A percentile compares a stretch with the other conserved stretches of the same genome.
Evolutionary conservation across 345 rosid species (phyloP).

Genomic region (Arabidopsis suecica): DNA sequence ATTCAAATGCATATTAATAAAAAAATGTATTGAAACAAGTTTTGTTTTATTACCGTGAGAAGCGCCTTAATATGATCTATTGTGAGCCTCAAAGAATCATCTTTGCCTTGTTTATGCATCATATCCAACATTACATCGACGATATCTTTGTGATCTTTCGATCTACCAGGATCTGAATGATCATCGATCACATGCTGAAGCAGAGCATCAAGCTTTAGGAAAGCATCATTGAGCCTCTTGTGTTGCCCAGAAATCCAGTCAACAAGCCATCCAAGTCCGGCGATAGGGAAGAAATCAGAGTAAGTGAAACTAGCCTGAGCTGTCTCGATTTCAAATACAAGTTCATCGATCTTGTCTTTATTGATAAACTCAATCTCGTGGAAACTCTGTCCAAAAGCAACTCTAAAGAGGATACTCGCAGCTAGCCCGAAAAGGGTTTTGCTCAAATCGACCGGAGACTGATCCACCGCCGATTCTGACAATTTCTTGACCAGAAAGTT

Average conservation of each 20-base stretch:
- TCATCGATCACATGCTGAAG: constrained; percentile 44
- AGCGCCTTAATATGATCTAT: constrained; percentile 35
- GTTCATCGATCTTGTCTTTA: constrained; percentile 34
- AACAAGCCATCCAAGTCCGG: constrained; percentile 53
- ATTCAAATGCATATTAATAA: too few relatives aligned
- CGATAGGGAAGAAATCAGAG: constrained; percentile 52
- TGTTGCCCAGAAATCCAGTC: constrained; percentile 47
- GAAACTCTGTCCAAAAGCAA: constrained; percentile 53
- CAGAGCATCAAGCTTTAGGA: constrained; percentile 34
- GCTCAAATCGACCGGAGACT: constrained; percentile 42
- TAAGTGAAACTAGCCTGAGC: constrained; percentile 41
- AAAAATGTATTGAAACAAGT: background rate
- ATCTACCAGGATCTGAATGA: constrained; percentile 47
- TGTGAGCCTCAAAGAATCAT: constrained; percentile 38
- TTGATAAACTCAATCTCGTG: constrained; percentile 34
- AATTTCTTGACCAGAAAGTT: constrained; percentile 45
- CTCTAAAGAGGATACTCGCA: constrained; percentile 41
- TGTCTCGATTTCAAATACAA: constrained; percentile 46
- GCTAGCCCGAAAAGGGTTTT: constrained; percentile 43
- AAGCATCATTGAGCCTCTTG: constrained; percentile 43
- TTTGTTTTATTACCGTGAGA: constrained; percentile 25
- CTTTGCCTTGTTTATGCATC: constrained; percentile 12
- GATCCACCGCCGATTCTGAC: constrained; percentile 8
- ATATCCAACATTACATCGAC: constrained; percentile 42
- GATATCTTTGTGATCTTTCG: constrained; percentile 23